These are phyloP conservation scores for Omphalotus guepiniiformis DNA, from an alignment of 768 basidiomycete species.

Conservation along the genomic window DNA sequence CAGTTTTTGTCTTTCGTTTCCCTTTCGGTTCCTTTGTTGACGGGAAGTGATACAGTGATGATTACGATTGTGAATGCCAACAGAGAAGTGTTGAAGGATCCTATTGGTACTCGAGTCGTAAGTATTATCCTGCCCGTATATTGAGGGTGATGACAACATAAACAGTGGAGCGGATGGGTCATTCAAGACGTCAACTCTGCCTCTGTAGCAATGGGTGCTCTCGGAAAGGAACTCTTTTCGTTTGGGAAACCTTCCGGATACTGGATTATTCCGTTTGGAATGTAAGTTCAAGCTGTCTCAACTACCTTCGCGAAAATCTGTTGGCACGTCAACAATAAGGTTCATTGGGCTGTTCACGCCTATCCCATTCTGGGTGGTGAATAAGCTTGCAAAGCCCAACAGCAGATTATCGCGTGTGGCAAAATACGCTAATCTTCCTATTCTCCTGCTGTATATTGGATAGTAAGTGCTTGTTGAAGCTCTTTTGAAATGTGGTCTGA, in stretches of 20 bases:
- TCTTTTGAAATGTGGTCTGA: background rate
- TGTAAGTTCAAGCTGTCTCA: constrained; percentile 32
- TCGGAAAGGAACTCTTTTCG: constrained; percentile 49
- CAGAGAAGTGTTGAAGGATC: constrained; percentile 41
- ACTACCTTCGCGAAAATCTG: background rate
- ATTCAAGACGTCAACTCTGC: constrained; percentile 50
- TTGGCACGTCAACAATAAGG: constrained; percentile 10
- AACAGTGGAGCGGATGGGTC: constrained; percentile 49
- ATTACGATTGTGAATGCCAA: constrained; percentile 41
- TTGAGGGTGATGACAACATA: background rate
- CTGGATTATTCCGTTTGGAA: constrained; percentile 42
- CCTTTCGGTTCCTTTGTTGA: background rate
- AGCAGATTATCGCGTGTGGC: constrained; percentile 28
- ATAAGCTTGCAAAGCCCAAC: constrained; percentile 31
- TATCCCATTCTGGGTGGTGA: constrained; percentile 44
- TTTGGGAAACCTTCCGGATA: constrained; percentile 40
- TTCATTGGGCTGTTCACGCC: constrained; percentile 47
- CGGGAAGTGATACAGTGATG: constrained; percentile 36
- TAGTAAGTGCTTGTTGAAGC: constrained; percentile 17
- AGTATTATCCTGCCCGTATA: constrained; percentile 10
- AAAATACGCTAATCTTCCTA: constrained; percentile 43
- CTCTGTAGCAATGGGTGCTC: constrained; percentile 52
- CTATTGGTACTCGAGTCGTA: constrained; percentile 44
- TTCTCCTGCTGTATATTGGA: constrained; percentile 36
- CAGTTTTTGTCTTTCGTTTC: constrained; percentile 8